Evolutionary conservation across 2,329 filamentous ascomycete species (phyloP), one percentile per base, ranked within the genome.

Genomic region (Hymenoscyphus linearis): DNA sequence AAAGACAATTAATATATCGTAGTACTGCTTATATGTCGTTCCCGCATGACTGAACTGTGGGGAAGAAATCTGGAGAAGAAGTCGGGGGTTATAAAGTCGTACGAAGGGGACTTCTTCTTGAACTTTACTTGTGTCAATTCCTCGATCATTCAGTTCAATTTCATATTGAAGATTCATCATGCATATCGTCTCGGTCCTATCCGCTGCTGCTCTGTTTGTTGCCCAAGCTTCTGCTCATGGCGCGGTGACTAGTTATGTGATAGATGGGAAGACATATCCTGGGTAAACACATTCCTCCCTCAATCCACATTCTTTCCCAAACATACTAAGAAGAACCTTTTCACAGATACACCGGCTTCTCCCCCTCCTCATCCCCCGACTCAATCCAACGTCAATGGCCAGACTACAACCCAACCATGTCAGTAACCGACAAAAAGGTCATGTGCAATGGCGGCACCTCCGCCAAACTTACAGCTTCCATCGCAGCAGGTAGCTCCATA

Each of bases 321-420:
- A 13, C 22, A 58, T 18, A 22, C 54, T 60, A 53, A 58, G 31
- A 56, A 18, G 4, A 22, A 2, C 6, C n/a, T 9, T 31, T 47
- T 22, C 7, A 16, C 27, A 69, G 67, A 52, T 69, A 69, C 58
- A 69, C 78, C 60, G 80, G 80, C 62, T 83, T 80, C 74, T 77
- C 78, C 0, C 81, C 81, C 5, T 69, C 74, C 35, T 75, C 75
- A 34, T 76, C 75, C 36, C 79, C 79, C 16, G 75, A 78, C 64
- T 79, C 80, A n/a, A 84, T 84, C 69, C 79, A 85, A 71, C 74
- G 81, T 52, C 80, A 84, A 74, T 84, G 82, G 82, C 76, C 78
- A 16, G 75, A 81, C 74, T 84, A 84, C 75, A 80, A 84, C 73
- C 82, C 82, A 5, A 79, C 80, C 64, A 76, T 78, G 71, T 75